Percentiles rank a stretch among this genome's conserved stretches.
Evolutionary conservation across 352 stramenopile genomes (phyloP).

Genomic region (Bremia lactucae): DNA sequence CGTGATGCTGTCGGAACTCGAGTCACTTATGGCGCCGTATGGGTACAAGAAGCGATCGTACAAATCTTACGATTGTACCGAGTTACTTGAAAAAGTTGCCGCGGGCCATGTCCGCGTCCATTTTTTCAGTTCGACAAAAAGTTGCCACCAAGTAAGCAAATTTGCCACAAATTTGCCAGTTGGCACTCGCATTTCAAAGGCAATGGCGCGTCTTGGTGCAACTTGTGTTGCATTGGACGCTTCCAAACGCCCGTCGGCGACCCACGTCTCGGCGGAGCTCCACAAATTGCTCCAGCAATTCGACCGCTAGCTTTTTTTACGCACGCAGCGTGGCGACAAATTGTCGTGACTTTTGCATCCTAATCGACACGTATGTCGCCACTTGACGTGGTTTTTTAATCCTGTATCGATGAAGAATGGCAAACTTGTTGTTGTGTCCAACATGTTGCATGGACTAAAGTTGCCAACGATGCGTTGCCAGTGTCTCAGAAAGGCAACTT

Average conservation of each 20-base stretch:
- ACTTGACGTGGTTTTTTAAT: too few relatives aligned
- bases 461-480: too few relatives aligned
- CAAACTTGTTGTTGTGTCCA: too few relatives aligned
- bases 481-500: too few relatives aligned
- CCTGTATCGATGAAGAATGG: too few relatives aligned
- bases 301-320: slow-evolving; percentile 10
- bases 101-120: slow-evolving; percentile 16
- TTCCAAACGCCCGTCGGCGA: slow-evolving; percentile 27
- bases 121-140: slow-evolving; percentile 14
- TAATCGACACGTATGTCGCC: too few relatives aligned
- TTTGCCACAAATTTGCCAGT: slow-evolving; percentile 2
- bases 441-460: too few relatives aligned
- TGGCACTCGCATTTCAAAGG: slow-evolving; percentile 6
- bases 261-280: slow-evolving; percentile 26
- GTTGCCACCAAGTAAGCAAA: slow-evolving; percentile 6
- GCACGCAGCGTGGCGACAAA: too few relatives aligned
- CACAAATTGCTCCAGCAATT: slow-evolving; percentile 21
- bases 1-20: slow-evolving; percentile 43
- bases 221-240: slow-evolving; percentile 37
- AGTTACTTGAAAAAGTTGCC: slow-evolving; percentile 29
- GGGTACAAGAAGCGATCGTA: slow-evolving; percentile 5
- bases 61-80: slow-evolving; percentile 8
- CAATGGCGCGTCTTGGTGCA: slow-evolving; percentile 26
- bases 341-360: too few relatives aligned
- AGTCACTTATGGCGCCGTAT: slow-evolving; percentile 19